These are phyloP conservation scores for Telfairia occidentalis DNA, from an alignment of 331 rosid genomes.

Conservation along the genomic window DNA sequence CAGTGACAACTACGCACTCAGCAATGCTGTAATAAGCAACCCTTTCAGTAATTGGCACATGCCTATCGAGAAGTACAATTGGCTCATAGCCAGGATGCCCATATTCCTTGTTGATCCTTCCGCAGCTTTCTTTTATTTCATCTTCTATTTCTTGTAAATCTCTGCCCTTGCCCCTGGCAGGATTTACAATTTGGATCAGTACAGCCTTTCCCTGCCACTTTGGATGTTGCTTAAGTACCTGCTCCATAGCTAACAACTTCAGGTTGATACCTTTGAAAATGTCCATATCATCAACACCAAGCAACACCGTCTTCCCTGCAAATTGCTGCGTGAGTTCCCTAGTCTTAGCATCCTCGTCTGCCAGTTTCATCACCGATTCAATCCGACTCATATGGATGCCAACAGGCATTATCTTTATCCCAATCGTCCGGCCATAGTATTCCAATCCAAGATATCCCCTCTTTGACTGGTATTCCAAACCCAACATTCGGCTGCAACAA, in stretches of 20 bases:
- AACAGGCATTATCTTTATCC: constrained; percentile 89
- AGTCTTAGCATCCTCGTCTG: constrained; percentile 43
- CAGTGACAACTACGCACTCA: constrained; percentile 88
- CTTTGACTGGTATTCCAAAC: constrained; percentile 76
- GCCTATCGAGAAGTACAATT: constrained; percentile 46
- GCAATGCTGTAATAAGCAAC: constrained; percentile 69
- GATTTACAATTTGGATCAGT: constrained; percentile 71
- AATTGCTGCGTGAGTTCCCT: constrained; percentile 56
- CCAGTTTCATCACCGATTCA: constrained; percentile 53
- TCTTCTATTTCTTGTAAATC: constrained; percentile 44
- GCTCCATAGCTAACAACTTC: constrained; percentile 88
- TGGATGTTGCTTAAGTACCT: constrained; percentile 68
- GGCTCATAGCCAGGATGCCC: constrained; percentile 67
- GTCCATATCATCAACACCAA: constrained; percentile 82
- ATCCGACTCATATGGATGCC: constrained; percentile 87
- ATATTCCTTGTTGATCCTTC: constrained; percentile 48
- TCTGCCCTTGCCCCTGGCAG: constrained; percentile 71
- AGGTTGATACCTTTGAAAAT: constrained; percentile 73
- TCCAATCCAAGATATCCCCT: constrained; percentile 90
- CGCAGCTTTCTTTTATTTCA: constrained; percentile 53
- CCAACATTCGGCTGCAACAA: constrained; percentile 90
- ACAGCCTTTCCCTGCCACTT: constrained; percentile 76
- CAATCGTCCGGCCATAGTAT: constrained; percentile 74
- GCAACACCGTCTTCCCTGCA: constrained; percentile 62
- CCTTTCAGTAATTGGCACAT: constrained; percentile 47